Evolutionary conservation across 2,329 filamentous ascomycete genomes (phyloP), one percentile per base, ranked within the genome.

Genomic region (Geosmithia putterillii): DNA sequence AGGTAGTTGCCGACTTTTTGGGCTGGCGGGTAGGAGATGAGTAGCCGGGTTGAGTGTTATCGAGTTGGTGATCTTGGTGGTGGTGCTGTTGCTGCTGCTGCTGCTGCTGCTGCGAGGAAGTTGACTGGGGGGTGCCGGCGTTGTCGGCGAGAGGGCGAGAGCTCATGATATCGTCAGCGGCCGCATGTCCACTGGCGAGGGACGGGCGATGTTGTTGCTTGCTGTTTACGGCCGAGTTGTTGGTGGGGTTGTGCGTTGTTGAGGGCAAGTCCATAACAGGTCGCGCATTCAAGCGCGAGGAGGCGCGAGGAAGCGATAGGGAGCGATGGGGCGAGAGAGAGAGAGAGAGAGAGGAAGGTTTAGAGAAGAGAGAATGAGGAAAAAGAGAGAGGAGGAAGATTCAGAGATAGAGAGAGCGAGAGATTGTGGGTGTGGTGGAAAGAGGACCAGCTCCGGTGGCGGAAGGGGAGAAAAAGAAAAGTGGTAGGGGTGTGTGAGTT

Each of bases 1-100:
- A 75, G n/a, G 72, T 75, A 28, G 65, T 57, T 17, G 64, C 65
- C 36, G 63, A 63, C 45, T 66, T 64, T 48, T 66, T 67, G 20
- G 59, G 60, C 38, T 58, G 60, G 44, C 57, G 58, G 43, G 58
- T 54, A 41, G 54, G 52, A n/a, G 56, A 58, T 43, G 46, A 43
- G 42, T 46, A 43, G 36, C 44, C 44, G 20, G 43, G 23, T 18
- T 36, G 25, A 12, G 42, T 19, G 40, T 36, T 28, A 18, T 25
- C 25, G 41, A 37, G 25, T 8, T 34, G 32, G 7, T 40, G 38
- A 14, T 18, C 39, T 41, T 23, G 21, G 20, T 20, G n/a, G 10
- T 32, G 28, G 4, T 21, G 36, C 15, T 21, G 36, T 38, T 38
- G 40, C 32, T 41, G 18, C 10, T 21, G 19, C 9, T 25, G 18